A percentile compares a stretch with the other conserved stretches of the same genome.
These are phyloP conservation scores for Rhynchospora pubera DNA, from an alignment of 176 grass and related monocot genomes.

Conservation along the genomic window DNA sequence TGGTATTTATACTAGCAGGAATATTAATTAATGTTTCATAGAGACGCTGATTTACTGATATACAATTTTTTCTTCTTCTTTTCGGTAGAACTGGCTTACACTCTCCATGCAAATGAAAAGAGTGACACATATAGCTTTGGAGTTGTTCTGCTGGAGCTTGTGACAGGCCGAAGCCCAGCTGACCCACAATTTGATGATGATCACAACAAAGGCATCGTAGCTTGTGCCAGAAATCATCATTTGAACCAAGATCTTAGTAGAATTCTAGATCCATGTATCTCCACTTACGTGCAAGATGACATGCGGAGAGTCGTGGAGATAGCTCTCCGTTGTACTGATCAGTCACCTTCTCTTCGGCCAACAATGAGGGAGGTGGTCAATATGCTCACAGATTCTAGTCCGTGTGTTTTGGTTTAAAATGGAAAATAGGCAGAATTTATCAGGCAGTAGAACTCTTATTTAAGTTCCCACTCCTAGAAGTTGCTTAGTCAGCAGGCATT, in stretches of 20 bases:
- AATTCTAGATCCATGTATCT: conserved; percentile 42
- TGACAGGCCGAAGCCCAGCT: conserved; percentile 43
- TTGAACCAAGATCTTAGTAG: conserved; percentile 23
- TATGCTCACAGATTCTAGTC: conserved; percentile 56
- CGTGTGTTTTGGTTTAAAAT: conserved; percentile 22
- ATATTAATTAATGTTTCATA: background rate
- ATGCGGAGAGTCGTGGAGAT: conserved; percentile 57
- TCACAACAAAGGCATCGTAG: conserved; percentile 31
- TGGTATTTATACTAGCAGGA: background rate
- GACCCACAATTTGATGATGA: conserved; percentile 30
- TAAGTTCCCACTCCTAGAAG: background rate
- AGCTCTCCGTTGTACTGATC: conserved; percentile 41
- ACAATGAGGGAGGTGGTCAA: conserved; percentile 71
- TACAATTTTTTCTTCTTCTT: background rate
- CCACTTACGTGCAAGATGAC: conserved; percentile 30
- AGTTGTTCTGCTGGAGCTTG: conserved; percentile 51
- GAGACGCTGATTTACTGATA: background rate
- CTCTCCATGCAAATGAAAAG: conserved; percentile 44
- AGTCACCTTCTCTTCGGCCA: conserved; percentile 33
- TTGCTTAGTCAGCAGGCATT: background rate
- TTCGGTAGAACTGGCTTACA: conserved; percentile 56
- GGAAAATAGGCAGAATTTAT: conserved; percentile 26
- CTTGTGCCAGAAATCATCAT: conserved; percentile 35
- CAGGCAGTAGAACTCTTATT: background rate
- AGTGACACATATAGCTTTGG: conserved; percentile 54